Conservation (phyloP, 2,329 filamentous ascomycete species). For the Davidsoniella eucalypti region DNA sequence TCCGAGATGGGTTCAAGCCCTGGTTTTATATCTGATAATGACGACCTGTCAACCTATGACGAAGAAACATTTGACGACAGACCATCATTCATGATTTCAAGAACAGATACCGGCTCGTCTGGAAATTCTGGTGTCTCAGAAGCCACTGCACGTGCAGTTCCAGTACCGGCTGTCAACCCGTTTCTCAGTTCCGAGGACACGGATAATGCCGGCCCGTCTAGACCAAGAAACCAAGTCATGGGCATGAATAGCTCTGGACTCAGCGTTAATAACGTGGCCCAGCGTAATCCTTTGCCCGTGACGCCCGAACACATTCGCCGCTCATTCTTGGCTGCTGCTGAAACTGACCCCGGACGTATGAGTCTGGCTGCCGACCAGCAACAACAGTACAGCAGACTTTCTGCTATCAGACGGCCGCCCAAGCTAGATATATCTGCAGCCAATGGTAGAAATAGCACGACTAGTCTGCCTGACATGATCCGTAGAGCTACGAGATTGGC, state of each 20-base stretch:
- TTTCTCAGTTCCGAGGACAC: constrained; percentile 5
- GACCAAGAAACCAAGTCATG: background rate
- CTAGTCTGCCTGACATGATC: constrained; percentile 83
- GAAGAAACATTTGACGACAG: constrained; percentile 3
- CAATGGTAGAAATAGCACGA: constrained; percentile 72
- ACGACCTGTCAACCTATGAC: constrained; percentile 3
- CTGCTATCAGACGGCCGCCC: constrained; percentile 48
- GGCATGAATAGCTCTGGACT: background rate
- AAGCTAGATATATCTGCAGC: constrained; percentile 69
- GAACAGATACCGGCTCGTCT: background rate
- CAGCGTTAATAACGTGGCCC: background rate
- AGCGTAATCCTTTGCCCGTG: constrained; percentile 14
- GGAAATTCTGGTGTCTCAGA: constrained; percentile 5
- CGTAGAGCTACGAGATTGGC: constrained; percentile 72
- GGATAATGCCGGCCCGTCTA: background rate
- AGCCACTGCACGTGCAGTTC: background rate
- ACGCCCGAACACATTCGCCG: constrained; percentile 29
- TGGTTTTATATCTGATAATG: constrained; percentile 7
- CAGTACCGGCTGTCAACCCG: constrained; percentile 3
- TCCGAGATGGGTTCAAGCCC: constrained; percentile 6
- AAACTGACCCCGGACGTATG: constrained; percentile 21
- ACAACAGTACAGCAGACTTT: constrained; percentile 29
- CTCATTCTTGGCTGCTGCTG: constrained; percentile 33
- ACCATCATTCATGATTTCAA: constrained; percentile 7
- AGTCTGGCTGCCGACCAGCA: constrained; percentile 1